Conservation (phyloP, 768 basidiomycete genomes). For the Kwoniella sp. region DNA sequence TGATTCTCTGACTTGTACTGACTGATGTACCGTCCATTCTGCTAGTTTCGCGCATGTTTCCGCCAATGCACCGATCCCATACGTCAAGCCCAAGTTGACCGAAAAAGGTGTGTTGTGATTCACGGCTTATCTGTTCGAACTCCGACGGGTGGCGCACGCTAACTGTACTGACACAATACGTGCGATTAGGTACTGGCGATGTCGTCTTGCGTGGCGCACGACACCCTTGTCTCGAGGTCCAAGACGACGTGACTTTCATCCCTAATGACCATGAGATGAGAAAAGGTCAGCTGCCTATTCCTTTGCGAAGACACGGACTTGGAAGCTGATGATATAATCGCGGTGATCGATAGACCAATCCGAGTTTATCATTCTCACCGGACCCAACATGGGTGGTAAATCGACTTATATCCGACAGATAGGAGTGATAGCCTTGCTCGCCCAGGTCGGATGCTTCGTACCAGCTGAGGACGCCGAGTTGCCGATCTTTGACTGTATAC, state of each 20-base stretch:
- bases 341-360: slow-evolving; percentile 64
- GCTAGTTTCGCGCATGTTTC: slow-evolving; percentile 88
- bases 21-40: too few species aligned
- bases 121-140: background rate
- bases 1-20: too few species aligned
- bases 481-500: slow-evolving; percentile 92
- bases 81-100: slow-evolving; percentile 78
- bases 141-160: background rate
- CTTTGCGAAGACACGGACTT: background rate
- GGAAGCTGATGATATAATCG: too few species aligned
- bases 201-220: slow-evolving; percentile 80
- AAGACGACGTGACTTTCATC: slow-evolving; percentile 93
- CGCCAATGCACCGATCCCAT: slow-evolving; percentile 79
- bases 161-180: slow-evolving; percentile 5
- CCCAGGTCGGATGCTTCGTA: slow-evolving; percentile 92
- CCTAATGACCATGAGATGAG: slow-evolving; percentile 94
- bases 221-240: slow-evolving; percentile 94
- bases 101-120: slow-evolving; percentile 69
- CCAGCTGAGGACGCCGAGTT: slow-evolving; percentile 83
- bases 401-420: slow-evolving; percentile 91
- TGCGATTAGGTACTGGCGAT: slow-evolving; percentile 71
- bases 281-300: slow-evolving; percentile 63
- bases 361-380: slow-evolving; percentile 96
- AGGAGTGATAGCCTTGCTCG: slow-evolving; percentile 95
- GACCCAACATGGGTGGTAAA: slow-evolving; percentile 99